Base-by-base conservation (phyloP, 495 filamentous ascomycete species). In the Trichoderma reesei region DNA sequence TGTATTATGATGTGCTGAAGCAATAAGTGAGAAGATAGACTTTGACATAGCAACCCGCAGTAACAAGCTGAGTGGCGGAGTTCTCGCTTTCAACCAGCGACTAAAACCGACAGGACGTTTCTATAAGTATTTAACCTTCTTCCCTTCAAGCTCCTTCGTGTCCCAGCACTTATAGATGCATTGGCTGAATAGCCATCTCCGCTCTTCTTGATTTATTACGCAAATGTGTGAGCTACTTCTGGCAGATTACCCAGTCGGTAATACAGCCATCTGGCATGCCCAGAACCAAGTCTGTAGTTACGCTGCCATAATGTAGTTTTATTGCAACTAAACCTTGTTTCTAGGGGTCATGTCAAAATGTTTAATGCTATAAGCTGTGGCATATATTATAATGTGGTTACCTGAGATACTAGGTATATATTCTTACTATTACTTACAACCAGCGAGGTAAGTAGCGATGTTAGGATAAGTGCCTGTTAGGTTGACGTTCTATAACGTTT, bases 171-270 rank as follows among this genome's bases (percentile, higher is more conserved):
- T 69, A 42, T 66, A 73, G 33, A 81, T 36, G 69, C 79, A 85
- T 60, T 82, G 67, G 2, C 82, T 82, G 56, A 68, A 72, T 13
- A 86, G 65, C 82, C 81, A 85, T n/a, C 71, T 51, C 80, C 64
- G 61, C 72, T 76, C 67, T 80, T 67, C 10, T 66, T 69, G 3
- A 76, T 76, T 64, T 86, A 66, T 69, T 73, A 82, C 0, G 80
- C 74, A 37, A 81, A 64, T 1, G 75, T 76, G 65, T 83, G 79
- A 0, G 72, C 81, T 26, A 72, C 62, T 18, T 79, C 73, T 1
- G 74, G 69, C 41, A 68, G 76, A 63, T 85, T 80, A n/a, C 64
- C 56, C 3, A 72, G 54, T 11, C 63, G 5, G 1, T 13, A 10
- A 44, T 70, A 66, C 37, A 71, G 64, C 1, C 68, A 44, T 7